These are phyloP conservation scores for Periconia sp. DNA, from an alignment of 2,329 filamentous ascomycete species.

Conservation along the genomic window DNA sequence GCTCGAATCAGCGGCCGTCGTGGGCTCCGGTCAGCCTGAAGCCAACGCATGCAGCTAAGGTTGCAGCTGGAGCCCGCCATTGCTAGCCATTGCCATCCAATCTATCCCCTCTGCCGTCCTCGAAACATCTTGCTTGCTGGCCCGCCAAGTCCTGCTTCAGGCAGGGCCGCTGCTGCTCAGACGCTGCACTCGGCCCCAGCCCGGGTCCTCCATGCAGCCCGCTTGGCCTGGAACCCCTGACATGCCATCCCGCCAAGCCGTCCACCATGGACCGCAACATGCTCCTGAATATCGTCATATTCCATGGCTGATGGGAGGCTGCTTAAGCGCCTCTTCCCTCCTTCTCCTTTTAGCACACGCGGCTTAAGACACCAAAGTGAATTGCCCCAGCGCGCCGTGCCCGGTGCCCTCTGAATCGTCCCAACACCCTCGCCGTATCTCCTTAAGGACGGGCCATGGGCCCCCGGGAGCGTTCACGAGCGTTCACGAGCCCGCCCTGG, in stretches of 20 bases:
- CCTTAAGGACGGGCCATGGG: neutral
- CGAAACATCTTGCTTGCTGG: slow-evolving; percentile 37
- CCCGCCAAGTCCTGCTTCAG: slow-evolving; percentile 34
- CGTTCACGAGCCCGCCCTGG: neutral
- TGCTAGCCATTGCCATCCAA: slow-evolving; percentile 39
- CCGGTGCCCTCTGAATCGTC: neutral
- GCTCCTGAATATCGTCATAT: slow-evolving; percentile 39
- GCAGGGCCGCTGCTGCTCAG: slow-evolving; percentile 30
- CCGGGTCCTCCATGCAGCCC: slow-evolving; percentile 15
- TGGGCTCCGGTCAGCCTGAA: slow-evolving; percentile 37
- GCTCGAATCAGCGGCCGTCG: slow-evolving; percentile 35
- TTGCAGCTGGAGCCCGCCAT: slow-evolving; percentile 35
- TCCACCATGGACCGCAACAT: slow-evolving; percentile 10
- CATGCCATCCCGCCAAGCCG: slow-evolving; percentile 18
- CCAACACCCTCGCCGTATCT: neutral
- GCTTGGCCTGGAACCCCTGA: slow-evolving; percentile 29
- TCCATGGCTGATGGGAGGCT: slow-evolving; percentile 23
- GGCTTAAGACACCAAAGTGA: slow-evolving; percentile 15
- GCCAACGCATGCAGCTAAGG: slow-evolving; percentile 46
- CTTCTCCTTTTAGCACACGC: slow-evolving; percentile 35
- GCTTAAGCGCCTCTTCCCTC: slow-evolving; percentile 16
- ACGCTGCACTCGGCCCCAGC: slow-evolving; percentile 18
- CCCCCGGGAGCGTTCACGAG: neutral
- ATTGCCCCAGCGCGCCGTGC: too few species aligned
- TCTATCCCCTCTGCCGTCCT: slow-evolving; percentile 31